Conservation (phyloP, 1,284 basidiomycete species). For the Thecaphora thlaspeos region DNA sequence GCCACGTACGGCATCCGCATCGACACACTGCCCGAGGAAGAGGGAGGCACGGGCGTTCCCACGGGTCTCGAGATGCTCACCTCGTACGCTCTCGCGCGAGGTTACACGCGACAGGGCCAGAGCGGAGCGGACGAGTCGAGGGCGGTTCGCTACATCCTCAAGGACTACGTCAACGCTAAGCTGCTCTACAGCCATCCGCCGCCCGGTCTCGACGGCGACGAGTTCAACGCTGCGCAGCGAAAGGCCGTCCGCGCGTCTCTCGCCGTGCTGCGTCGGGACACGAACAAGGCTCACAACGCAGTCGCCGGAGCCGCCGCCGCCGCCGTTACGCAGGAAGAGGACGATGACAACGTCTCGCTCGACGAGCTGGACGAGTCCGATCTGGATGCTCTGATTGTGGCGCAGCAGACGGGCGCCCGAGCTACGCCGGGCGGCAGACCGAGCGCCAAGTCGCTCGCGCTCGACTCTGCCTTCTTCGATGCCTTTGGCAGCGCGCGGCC, state of each 20-base stretch:
- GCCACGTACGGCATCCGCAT: slow-evolving; percentile 84
- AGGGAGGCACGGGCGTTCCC: slow-evolving; percentile 77
- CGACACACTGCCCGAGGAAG: slow-evolving; percentile 69
- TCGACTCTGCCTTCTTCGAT: slow-evolving; percentile 84
- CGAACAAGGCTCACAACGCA: not conserved
- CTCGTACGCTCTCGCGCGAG: slow-evolving; percentile 76
- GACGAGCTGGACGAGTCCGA: slow-evolving; percentile 1
- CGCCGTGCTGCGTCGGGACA: slow-evolving; percentile 22
- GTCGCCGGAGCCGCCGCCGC: not conserved
- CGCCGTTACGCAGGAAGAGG: slow-evolving; percentile 1
- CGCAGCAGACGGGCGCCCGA: not conserved
- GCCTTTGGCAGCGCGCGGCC: slow-evolving; percentile 66
- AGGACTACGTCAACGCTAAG: slow-evolving; percentile 96
- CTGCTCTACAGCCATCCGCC: slow-evolving; percentile 82
- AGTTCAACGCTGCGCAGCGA: slow-evolving; percentile 77
- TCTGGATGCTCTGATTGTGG: not conserved
- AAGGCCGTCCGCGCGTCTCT: slow-evolving; percentile 64
- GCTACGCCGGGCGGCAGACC: not conserved
- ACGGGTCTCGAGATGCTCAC: slow-evolving; percentile 81
- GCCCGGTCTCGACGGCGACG: slow-evolving; percentile 67
- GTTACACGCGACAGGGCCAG: slow-evolving; percentile 87
- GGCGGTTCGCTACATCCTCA: slow-evolving; percentile 86
- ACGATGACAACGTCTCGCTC: slow-evolving; percentile 19
- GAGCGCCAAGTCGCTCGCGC: slow-evolving; percentile 54
- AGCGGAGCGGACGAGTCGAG: slow-evolving; percentile 97